These are phyloP conservation scores for Canna indica DNA, from an alignment of 176 grass and related monocot genomes.

Conservation along the genomic window DNA sequence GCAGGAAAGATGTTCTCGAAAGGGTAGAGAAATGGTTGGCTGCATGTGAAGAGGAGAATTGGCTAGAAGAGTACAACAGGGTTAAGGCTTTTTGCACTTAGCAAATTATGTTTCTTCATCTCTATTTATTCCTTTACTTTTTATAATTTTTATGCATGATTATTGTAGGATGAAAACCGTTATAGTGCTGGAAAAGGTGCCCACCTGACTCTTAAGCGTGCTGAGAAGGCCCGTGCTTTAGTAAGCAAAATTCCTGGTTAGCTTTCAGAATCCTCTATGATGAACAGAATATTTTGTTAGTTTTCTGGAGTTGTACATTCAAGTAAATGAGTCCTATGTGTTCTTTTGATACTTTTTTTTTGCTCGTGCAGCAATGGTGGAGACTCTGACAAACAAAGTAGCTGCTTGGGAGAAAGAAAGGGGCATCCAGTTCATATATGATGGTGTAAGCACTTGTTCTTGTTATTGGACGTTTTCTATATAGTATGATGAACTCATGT, in stretches of 20 bases:
- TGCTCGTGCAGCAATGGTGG: constrained; percentile 48
- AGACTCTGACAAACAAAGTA: constrained; percentile 56
- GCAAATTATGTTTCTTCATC: background rate
- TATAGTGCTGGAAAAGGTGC: constrained; percentile 75
- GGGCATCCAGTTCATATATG: constrained; percentile 44
- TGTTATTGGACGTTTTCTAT: background rate
- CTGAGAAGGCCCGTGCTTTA: constrained; percentile 62
- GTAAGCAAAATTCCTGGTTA: constrained; percentile 76
- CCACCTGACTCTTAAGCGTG: constrained; percentile 63
- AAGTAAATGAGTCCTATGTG: background rate
- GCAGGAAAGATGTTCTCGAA: constrained; percentile 72
- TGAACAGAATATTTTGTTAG: background rate
- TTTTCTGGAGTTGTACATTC: background rate
- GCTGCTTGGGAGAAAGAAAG: constrained; percentile 67
- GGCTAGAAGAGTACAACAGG: constrained; percentile 95
- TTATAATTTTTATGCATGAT: constrained; percentile 1
- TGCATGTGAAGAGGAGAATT: constrained; percentile 71
- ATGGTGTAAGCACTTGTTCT: constrained; percentile 36
- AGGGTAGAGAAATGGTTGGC: constrained; percentile 60
- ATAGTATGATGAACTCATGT: background rate
- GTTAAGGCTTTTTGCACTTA: constrained; percentile 26
- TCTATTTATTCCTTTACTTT: background rate
- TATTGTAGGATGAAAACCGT: constrained; percentile 59
- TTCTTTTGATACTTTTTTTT: constrained; percentile 9
- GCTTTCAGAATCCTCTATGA: background rate